phyloP scores from a whole-genome alignment of 2,329 filamentous ascomycete species.

The Clonostachys sp. region DNA sequence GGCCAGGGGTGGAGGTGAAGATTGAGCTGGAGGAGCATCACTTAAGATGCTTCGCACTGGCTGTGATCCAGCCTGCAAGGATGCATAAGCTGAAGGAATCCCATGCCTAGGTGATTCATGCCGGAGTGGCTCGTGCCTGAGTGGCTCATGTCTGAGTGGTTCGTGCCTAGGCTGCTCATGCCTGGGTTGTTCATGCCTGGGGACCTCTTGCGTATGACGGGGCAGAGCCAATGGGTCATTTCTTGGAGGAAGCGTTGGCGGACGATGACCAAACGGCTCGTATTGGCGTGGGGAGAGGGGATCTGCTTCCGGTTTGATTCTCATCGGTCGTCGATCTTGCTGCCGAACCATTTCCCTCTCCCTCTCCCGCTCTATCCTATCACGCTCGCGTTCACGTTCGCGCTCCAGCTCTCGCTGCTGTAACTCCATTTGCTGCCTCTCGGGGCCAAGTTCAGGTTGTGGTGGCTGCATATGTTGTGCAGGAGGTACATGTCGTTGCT shows the following conservation, averaged over 20 bases:
- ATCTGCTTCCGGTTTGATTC: no score
- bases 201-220: conserved; percentile 34
- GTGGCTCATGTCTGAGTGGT: conserved; percentile 9
- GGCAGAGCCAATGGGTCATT: conserved; percentile 32
- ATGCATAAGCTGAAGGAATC: background rate
- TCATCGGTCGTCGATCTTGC: conserved; percentile 23
- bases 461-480: conserved; percentile 25
- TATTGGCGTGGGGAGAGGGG: no score
- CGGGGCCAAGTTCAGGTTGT: conserved; percentile 25
- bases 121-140: background rate
- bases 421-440: conserved; percentile 21
- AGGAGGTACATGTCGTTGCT: conserved; percentile 23
- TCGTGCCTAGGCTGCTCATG: background rate
- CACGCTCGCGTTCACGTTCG: conserved; percentile 13
- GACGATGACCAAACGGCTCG: conserved; percentile 36
- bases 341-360: conserved; percentile 37
- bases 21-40: conserved; percentile 25
- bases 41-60: conserved; percentile 32
- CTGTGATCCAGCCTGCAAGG: background rate
- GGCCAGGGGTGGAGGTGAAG: conserved; percentile 33
- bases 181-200: conserved; percentile 23
- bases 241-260: conserved; percentile 30
- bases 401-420: conserved; percentile 14
- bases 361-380: conserved; percentile 8
- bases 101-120: background rate